Conservation (phyloP, 2,329 filamentous ascomycete genomes). For the Hortaea werneckii region DNA sequence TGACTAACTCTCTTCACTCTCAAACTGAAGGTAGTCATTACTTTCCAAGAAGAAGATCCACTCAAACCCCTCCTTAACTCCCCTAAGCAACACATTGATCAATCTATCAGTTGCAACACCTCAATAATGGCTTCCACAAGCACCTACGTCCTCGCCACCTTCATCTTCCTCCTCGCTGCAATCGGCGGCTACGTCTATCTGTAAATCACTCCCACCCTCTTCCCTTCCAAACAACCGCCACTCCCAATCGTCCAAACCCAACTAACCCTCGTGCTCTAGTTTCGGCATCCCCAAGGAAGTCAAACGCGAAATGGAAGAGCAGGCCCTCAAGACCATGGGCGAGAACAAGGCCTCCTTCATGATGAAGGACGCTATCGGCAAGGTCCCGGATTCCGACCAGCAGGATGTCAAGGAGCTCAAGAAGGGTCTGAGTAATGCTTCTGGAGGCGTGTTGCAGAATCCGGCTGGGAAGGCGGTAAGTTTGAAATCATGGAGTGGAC, state of each 20-base stretch:
- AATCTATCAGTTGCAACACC: too few species aligned
- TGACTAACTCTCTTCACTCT: too few species aligned
- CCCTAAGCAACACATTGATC: too few species aligned
- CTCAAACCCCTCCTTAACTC: too few species aligned
- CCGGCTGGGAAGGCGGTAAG: conserved; percentile 25
- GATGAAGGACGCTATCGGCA: conserved; percentile 20
- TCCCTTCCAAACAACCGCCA: not conserved
- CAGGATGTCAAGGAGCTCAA: conserved; percentile 26
- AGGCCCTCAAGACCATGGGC: conserved; percentile 41
- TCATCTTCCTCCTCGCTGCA: conserved; percentile 26
- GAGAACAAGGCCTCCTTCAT: conserved; percentile 38
- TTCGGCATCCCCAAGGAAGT: conserved; percentile 39
- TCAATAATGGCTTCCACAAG: conserved; percentile 10
- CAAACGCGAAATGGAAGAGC: conserved; percentile 37
- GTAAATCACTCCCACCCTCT: conserved; percentile 3
- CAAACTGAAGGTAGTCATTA: too few species aligned
- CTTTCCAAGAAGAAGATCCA: too few species aligned
- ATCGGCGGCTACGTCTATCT: conserved; percentile 33
- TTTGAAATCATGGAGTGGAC: not conserved
- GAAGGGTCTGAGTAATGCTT: conserved; percentile 21
- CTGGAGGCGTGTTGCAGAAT: conserved; percentile 26
- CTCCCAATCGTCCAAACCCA: not conserved
- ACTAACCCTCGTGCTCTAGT: conserved; percentile 1
- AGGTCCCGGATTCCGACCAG: conserved; percentile 24
- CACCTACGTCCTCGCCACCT: conserved; percentile 15